Percentiles rank a stretch among this genome's conserved stretches.
phyloP scores from a whole-genome alignment of 192 early-diverging fungal species.

The Gaertneriomyces sp. region DNA sequence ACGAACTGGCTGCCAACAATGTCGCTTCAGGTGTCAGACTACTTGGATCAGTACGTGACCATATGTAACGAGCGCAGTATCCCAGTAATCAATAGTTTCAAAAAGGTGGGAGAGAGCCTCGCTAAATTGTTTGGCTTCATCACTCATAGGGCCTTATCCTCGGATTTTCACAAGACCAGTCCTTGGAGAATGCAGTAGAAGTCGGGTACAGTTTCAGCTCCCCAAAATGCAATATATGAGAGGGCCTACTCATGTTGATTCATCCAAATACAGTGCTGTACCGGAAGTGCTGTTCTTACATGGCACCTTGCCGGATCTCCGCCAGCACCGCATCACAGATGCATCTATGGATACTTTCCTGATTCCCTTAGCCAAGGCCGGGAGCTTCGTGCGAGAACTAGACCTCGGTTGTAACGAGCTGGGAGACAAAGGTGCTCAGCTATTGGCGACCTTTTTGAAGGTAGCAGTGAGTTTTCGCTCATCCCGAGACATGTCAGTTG shows the following conservation, averaged over 20 bases:
- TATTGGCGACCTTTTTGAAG: conserved; percentile 42
- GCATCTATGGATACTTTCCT: conserved; percentile 32
- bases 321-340: conserved; percentile 30
- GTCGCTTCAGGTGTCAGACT: conserved; percentile 36
- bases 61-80: conserved; percentile 25
- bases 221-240: no score
- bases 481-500: background rate
- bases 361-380: conserved; percentile 23
- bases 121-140: background rate
- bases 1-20: background rate
- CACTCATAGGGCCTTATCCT: no score
- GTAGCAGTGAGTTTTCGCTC: conserved; percentile 20
- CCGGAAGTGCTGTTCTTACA: conserved; percentile 33
- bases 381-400: conserved; percentile 35
- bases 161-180: background rate
- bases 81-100: conserved; percentile 15
- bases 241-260: background rate
- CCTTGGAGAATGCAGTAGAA: conserved; percentile 22
- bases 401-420: conserved; percentile 50
- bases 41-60: conserved; percentile 29
- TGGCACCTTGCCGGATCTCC: conserved; percentile 33
- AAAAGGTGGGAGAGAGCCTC: background rate
- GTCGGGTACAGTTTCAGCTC: conserved; percentile 19
- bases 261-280: conserved; percentile 18
- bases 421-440: conserved; percentile 38